Evolutionary conservation across 2,329 filamentous ascomycete species (phyloP), one percentile per base, ranked within the genome.

Genomic region (Trichoderma arundinaceum): DNA sequence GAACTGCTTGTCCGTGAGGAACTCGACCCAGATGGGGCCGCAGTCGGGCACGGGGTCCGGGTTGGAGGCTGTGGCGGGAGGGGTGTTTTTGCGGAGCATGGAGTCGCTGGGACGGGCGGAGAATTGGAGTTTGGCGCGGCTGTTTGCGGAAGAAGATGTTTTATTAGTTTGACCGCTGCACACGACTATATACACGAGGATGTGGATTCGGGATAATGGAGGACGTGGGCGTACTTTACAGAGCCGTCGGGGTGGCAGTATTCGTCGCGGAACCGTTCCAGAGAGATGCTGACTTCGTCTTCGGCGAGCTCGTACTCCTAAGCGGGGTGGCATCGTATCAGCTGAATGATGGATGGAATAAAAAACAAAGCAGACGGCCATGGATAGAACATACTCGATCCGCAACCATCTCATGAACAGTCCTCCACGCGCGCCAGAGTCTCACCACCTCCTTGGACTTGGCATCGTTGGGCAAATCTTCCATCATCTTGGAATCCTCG

Each of bases 281-380:
- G 88, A 12, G 90, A 86, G 72, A 98, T 91, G 76, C 89, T 89
- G 77, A 96, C 87, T 82, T 99, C 95, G 58, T 93, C 90, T 70
- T 97, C 92, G 43, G 91, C 86, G 48, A 99, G 85, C 75, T 96
- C 91, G 81, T 99, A 99, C 73, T 96, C 95, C 94, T 97, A 57
- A 6, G 2, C n/a, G 15, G 44, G 35, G 33, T 7, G 12, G 17
- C 12, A 32, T 39, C 15, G n/a, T 22, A 22, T 58, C 28, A 49
- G 33, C 28, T 10, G 19, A 58, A 17, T 19, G 52, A 7, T 32
- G 10, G 10, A 39, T 44, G 60, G 43, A 33, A 54, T 8, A 17
- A 4, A 28, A 12, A 6, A 13, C 17, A 28, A 33, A 35, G 19
- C 17, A 39, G 17, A 39, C n/a, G 17, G 28, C 9, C 22, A 33